Base-by-base conservation (phyloP, 495 filamentous ascomycete species). In the Penicillium macrosclerotiorum region DNA sequence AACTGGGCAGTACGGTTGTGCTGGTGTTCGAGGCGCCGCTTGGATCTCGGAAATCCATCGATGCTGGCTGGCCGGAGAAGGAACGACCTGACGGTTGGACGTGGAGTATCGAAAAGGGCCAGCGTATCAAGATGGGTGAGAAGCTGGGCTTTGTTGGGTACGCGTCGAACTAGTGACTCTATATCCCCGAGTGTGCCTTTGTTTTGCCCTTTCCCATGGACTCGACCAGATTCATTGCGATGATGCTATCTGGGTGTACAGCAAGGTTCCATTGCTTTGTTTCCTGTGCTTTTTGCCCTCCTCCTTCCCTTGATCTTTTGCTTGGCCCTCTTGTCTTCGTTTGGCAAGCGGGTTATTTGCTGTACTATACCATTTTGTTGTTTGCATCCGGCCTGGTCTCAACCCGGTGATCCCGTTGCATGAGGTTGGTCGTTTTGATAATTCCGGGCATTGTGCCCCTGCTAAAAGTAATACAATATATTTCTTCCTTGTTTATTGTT, bases 1-100 rank as follows among this genome's bases (percentile, higher is more conserved):
- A 93, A 72, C 75, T 99, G 16, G 93, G 93, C 17, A 96, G 91
- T 62, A 91, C 92, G 0, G 85, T 99, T 47, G 93, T 99, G 26
- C 72, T 99, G 24, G 91, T 97, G 4, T 99, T 99, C 70, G 93
- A 99, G 65, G 93, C 92, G 27, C 93, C 93, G 0, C 82, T 82
- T 49, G 79, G 81, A 5, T 65, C 66, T 29, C 63, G 78, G 25
- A 74, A 77, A 42, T 87, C 81, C 39, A 78, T 83, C 37, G 84
- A 86, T 65, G 80, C 78, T 57, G 85, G 79, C 27, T 80, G 74
- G 77, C 69, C 68, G 34, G 75, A 71, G 14, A 75, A 75, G 30
- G 64, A 71, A 14, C 69, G 75, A 35, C 74, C 74, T 40, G 84
- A 77, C 20, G 90, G 88, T 0, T 96, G 89, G 78, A 78, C 72